phyloP scores from a whole-genome alignment of 495 filamentous ascomycete species.

The Hypoxylon rickii region DNA sequence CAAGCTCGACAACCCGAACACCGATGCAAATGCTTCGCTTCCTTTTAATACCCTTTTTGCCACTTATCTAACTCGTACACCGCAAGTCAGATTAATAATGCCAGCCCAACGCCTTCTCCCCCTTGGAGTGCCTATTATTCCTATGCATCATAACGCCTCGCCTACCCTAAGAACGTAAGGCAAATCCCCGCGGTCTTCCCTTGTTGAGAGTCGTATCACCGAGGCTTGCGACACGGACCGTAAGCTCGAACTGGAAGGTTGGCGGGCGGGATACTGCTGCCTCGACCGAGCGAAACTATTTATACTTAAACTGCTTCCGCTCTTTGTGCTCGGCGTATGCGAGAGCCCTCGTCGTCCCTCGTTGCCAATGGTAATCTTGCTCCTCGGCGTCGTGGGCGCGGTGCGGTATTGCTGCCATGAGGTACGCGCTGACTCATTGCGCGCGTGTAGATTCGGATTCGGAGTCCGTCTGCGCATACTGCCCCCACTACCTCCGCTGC shows the following conservation, averaged over 20 bases:
- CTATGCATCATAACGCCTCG: slow-evolving; percentile 12
- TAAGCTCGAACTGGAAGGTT: slow-evolving; percentile 46
- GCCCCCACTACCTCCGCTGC: slow-evolving; percentile 23
- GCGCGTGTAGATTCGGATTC: slow-evolving; percentile 25
- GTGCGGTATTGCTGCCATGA: slow-evolving; percentile 48
- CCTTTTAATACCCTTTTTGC: no score
- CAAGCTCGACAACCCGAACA: no score
- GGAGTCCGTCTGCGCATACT: slow-evolving; percentile 31
- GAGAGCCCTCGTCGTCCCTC: slow-evolving; percentile 28
- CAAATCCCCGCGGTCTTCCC: slow-evolving; percentile 42
- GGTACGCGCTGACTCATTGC: slow-evolving; percentile 45
- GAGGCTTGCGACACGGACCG: slow-evolving; percentile 41
- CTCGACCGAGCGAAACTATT: slow-evolving; percentile 52
- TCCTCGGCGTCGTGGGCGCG: slow-evolving; percentile 57
- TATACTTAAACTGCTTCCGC: background rate
- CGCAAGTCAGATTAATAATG: no score
- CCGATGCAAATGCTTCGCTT: no score
- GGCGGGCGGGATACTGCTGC: slow-evolving; percentile 43
- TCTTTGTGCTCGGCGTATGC: slow-evolving; percentile 42
- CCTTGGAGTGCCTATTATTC: no score
- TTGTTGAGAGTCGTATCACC: slow-evolving; percentile 48
- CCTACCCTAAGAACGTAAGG: slow-evolving; percentile 48
- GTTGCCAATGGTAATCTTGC: slow-evolving; percentile 20
- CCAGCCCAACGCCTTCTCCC: no score
- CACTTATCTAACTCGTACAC: no score